Conservation (phyloP, 2,329 filamentous ascomycete species). For the Rutstroemia sp. region DNA sequence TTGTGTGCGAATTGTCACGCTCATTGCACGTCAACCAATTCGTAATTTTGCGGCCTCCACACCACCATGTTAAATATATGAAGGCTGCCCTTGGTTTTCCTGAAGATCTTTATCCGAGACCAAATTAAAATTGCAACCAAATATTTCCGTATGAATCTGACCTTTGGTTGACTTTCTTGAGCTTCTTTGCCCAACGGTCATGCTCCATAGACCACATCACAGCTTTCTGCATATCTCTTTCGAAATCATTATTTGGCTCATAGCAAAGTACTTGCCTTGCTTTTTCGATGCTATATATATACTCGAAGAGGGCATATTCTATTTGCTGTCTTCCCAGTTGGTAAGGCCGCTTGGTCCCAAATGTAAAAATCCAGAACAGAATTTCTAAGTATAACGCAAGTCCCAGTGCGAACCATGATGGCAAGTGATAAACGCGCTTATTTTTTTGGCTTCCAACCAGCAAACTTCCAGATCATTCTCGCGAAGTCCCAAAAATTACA, state of each 20-base stretch:
- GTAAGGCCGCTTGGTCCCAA: not conserved
- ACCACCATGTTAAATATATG: not conserved
- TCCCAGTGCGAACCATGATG: not conserved
- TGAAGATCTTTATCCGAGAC: not conserved
- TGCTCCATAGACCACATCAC: not conserved
- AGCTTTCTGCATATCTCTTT: not conserved
- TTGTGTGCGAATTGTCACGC: too few relatives aligned
- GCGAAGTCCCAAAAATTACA: not conserved
- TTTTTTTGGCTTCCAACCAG: not conserved
- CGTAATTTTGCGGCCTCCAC: too few relatives aligned
- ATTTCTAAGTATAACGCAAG: not conserved
- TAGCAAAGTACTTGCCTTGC: not conserved
- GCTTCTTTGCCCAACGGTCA: not conserved
- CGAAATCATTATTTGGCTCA: not conserved
- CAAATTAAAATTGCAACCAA: too few relatives aligned
- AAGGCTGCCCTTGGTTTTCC: not conserved
- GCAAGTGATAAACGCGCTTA: not conserved
- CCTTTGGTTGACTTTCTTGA: not conserved
- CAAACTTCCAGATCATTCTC: slow-evolving; percentile 2
- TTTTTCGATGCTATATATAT: not conserved
- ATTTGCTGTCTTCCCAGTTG: not conserved
- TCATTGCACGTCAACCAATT: too few relatives aligned
- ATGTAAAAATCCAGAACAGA: slow-evolving; percentile 1
- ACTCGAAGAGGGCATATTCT: slow-evolving; percentile 1
- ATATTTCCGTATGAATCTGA: not conserved